Evolutionary conservation across 2,329 filamentous ascomycete species (phyloP).

Genomic region (Akanthomyces uredinophilus): DNA sequence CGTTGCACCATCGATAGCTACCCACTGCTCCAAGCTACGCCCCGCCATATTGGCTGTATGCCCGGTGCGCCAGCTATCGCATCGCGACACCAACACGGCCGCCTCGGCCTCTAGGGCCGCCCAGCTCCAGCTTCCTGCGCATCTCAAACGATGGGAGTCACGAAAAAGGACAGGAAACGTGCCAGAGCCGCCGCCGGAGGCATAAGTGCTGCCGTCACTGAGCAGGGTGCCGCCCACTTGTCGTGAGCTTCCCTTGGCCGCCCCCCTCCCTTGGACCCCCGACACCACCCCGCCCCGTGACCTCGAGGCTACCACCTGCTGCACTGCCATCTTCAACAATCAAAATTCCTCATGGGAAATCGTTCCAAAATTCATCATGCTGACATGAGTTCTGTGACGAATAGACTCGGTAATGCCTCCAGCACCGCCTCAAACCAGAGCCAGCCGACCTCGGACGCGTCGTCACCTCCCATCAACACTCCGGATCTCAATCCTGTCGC

Average conservation of each 20-base stretch:
- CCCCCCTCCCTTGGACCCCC: conserved; percentile 24
- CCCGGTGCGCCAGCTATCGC: conserved; percentile 27
- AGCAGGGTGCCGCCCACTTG: conserved; percentile 47
- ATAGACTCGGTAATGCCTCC: conserved; percentile 29
- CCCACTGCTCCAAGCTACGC: not conserved
- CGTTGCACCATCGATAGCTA: not conserved
- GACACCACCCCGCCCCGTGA: conserved; percentile 18
- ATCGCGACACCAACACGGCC: conserved; percentile 7
- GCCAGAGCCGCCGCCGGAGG: conserved; percentile 47
- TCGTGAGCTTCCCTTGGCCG: conserved; percentile 37
- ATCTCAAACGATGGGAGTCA: conserved; percentile 22
- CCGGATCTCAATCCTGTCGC: conserved; percentile 40
- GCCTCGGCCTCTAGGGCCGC: conserved; percentile 1
- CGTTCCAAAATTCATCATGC: not conserved
- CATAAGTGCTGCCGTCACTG: conserved; percentile 49
- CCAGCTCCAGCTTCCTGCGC: conserved; percentile 15
- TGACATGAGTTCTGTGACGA: conserved; percentile 10
- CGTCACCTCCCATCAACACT: conserved; percentile 39
- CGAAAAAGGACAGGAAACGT: conserved; percentile 52
- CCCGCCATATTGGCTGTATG: conserved; percentile 29
- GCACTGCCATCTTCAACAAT: not conserved
- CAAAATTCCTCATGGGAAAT: conserved; percentile 1
- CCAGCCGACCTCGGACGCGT: conserved; percentile 36
- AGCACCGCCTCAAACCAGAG: conserved; percentile 28
- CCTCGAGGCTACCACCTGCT: conserved; percentile 15